phyloP scores from a whole-genome alignment of 1,284 basidiomycete genomes.

The Cerioporus squamosus region DNA sequence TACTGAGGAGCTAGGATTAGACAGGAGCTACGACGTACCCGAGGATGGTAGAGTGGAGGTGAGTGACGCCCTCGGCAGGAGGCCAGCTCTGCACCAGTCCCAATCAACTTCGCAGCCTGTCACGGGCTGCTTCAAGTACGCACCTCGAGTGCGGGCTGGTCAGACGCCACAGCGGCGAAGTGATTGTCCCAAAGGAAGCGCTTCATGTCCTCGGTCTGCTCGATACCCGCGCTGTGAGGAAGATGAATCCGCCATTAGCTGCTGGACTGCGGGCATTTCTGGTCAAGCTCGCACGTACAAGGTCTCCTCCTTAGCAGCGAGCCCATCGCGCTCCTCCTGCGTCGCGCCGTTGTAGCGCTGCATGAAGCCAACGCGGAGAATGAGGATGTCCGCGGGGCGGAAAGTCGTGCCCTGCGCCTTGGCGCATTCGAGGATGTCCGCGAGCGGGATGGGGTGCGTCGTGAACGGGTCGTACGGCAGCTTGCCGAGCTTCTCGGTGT shows the following conservation, averaged over 20 bases:
- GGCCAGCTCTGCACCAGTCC: conserved; percentile 56
- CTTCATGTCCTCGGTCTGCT: conserved; percentile 75
- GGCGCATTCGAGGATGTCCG: conserved; percentile 65
- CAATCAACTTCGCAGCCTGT: not conserved
- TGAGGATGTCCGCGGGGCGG: conserved; percentile 60
- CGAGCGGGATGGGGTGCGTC: conserved; percentile 57
- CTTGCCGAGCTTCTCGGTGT: conserved; percentile 43
- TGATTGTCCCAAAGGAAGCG: conserved; percentile 78
- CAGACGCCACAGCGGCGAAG: conserved; percentile 75
- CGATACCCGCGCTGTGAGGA: conserved; percentile 61
- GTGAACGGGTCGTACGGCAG: conserved; percentile 72
- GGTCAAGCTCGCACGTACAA: too few species aligned
- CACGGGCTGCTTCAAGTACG: not conserved
- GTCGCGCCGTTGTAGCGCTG: conserved; percentile 55
- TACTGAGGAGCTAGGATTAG: not conserved
- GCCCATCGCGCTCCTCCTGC: conserved; percentile 50
- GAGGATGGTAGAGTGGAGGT: conserved; percentile 69
- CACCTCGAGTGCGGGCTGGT: conserved; percentile 76
- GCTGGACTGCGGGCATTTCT: too few species aligned
- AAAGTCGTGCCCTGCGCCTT: conserved; percentile 53
- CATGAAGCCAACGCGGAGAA: conserved; percentile 71
- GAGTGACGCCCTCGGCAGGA: conserved; percentile 42
- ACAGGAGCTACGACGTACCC: conserved; percentile 45
- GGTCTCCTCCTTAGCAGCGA: conserved; percentile 49
- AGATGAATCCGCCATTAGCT: not conserved